Base-by-base conservation (phyloP, 1,284 basidiomycete species). In the Bothia castanella region DNA sequence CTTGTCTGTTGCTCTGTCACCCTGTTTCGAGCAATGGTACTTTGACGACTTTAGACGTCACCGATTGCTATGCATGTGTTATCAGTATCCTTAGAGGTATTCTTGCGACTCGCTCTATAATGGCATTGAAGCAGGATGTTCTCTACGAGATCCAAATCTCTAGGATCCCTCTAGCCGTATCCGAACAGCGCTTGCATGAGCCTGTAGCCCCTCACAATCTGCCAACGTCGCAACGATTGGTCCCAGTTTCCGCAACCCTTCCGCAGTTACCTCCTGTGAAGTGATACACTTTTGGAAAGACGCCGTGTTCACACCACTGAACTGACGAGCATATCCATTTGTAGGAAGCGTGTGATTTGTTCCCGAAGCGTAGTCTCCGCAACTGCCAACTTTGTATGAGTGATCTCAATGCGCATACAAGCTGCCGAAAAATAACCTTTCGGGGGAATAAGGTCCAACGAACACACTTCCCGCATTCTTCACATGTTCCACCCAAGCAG, bases 271-370 rank as follows among this genome's bases (percentile, higher is more conserved):
- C 63, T 94, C 88, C 69, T 99, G 97, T 9, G 90, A 91, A 7
- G 97, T 99, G 64, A 99, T 97, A 71, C 98, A 90, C 72, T 99
- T 99, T 71, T 98, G 94, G 86, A 99, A 99, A 2, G 94, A 94
- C 19, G 85, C 77, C 0, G 96, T 98, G 72, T 97, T 98, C 60
- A 99, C 97, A 16, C 97, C 97, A 58, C 92, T 95, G 75, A 97
- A 99, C 68, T 98, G 95, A 49, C 93, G 87, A 14, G 97, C 97
- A 66, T 95, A 98, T 19, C 94, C 95, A 62, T 93, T 94, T 5
- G 91, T 96, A 23, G 92, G 92, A 30, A 95, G 78, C 0, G 96
- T 97, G 76, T 99, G 97, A 71, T 99, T 99, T 10, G 97, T 99
- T 20, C 97, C 97, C 0, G 92, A 95, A 4, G 97, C 97, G 63